Percentiles rank a stretch among this genome's conserved stretches.
Evolutionary conservation across 495 filamentous ascomycete genomes (phyloP).

Genomic region (Annulohypoxylon stygium): DNA sequence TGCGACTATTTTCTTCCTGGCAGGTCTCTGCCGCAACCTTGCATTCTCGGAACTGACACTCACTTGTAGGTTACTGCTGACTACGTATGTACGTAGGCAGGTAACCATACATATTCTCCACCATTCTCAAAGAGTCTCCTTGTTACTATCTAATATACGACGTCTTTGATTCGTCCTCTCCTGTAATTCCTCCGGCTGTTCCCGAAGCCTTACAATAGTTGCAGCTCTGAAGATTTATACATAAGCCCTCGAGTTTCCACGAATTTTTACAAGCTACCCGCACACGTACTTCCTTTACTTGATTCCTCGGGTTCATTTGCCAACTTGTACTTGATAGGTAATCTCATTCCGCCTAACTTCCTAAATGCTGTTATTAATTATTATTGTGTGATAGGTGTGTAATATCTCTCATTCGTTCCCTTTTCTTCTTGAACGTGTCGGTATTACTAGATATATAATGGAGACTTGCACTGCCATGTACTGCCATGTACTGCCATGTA

Average conservation of each 20-base stretch:
- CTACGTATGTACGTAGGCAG: background rate
- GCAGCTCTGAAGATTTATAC: slow-evolving; percentile 16
- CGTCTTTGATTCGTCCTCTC: slow-evolving; percentile 21
- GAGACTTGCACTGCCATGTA: slow-evolving; percentile 42
- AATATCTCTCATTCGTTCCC: background rate
- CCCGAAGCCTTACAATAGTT: slow-evolving; percentile 18
- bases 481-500: slow-evolving; percentile 45
- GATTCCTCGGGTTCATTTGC: background rate
- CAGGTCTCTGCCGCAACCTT: slow-evolving; percentile 13
- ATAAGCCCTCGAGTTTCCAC: slow-evolving; percentile 19
- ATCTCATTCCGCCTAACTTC: background rate
- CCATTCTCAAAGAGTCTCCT: background rate
- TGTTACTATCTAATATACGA: background rate
- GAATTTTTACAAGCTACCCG: background rate
- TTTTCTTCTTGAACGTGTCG: slow-evolving; percentile 3
- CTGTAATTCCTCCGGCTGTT: slow-evolving; percentile 16
- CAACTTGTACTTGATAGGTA: background rate
- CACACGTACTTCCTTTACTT: background rate
- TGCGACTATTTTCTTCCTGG: slow-evolving; percentile 3
- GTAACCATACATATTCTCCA: slow-evolving; percentile 3
- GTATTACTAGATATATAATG: slow-evolving; percentile 6
- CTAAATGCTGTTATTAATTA: background rate
- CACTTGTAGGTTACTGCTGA: slow-evolving; percentile 5
- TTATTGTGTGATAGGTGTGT: slow-evolving; percentile 19
- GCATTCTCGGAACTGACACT: background rate